phyloP scores from a whole-genome alignment of 1,139 yeast species.

The Saccharomyces uvarum region DNA sequence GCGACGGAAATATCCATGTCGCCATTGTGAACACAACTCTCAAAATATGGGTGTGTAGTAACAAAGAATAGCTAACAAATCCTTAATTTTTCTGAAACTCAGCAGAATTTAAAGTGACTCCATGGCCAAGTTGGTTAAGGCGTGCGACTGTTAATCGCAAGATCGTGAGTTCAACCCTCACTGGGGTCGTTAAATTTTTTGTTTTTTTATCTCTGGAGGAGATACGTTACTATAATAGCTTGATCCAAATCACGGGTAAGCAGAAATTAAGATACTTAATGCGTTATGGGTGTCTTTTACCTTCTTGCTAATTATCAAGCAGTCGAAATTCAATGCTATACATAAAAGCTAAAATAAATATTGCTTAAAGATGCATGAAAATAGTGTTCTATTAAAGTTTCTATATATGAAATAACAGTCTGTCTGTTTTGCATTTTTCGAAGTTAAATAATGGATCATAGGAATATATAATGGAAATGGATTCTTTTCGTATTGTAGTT shows the following conservation, averaged over 20 bases:
- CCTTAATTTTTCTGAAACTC: too few species aligned
- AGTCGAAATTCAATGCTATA: too few species aligned
- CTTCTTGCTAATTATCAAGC: too few species aligned
- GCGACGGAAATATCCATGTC: too few species aligned
- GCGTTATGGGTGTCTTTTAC: too few species aligned
- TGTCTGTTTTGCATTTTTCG: background rate
- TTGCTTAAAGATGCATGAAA: background rate
- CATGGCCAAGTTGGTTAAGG: constrained; percentile 35
- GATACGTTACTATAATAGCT: too few species aligned
- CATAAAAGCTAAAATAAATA: background rate
- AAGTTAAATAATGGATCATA: background rate
- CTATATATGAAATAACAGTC: background rate
- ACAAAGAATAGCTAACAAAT: too few species aligned
- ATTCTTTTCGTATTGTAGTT: background rate
- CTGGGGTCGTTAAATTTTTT: constrained; percentile 27
- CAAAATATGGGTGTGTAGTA: too few species aligned
- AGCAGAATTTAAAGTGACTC: constrained; percentile 16
- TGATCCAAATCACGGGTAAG: too few species aligned
- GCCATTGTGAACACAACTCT: too few species aligned
- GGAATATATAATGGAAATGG: background rate
- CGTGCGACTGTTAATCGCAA: constrained; percentile 35
- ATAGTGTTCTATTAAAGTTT: background rate
- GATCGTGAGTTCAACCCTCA: constrained; percentile 35
- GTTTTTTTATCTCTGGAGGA: constrained; percentile 3
- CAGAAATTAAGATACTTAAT: too few species aligned